phyloP scores from a whole-genome alignment of 2,329 filamentous ascomycete species.

The Hypoxylon sp. region DNA sequence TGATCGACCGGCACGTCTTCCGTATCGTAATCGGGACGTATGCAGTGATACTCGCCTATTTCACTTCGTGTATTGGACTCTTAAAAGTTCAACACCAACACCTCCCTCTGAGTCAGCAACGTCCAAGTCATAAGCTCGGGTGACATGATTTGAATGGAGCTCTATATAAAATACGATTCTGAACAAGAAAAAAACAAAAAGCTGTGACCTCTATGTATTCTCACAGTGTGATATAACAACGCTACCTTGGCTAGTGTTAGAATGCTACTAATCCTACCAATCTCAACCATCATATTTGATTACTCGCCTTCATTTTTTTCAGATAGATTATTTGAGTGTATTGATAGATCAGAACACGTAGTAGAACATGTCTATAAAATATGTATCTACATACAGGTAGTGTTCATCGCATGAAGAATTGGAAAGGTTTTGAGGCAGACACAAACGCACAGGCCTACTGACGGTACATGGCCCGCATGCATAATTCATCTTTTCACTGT shows the following conservation, averaged over 20 bases:
- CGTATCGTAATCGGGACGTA: conserved; percentile 26
- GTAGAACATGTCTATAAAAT: conserved; percentile 8
- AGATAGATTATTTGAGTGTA: neutral
- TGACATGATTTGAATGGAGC: conserved; percentile 10
- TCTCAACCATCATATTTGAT: neutral
- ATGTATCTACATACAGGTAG: neutral
- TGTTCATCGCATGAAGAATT: conserved; percentile 9
- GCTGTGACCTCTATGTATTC: conserved; percentile 13
- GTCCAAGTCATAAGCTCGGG: conserved; percentile 27
- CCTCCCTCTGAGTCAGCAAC: conserved; percentile 35
- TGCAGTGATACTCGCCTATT: conserved; percentile 24
- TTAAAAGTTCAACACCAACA: conserved; percentile 17
- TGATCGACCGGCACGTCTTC: conserved; percentile 35
- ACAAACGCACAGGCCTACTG: conserved; percentile 28
- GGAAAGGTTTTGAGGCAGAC: conserved; percentile 17
- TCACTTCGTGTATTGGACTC: neutral
- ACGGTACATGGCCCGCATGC: conserved; percentile 14
- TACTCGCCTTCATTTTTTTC: neutral
- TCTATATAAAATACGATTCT: conserved; percentile 30
- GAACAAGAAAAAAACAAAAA: neutral
- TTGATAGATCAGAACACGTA: conserved; percentile 12
- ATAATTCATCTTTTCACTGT: conserved; percentile 26
- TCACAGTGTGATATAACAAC: conserved; percentile 18
- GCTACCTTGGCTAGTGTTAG: neutral
- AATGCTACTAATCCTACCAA: conserved; percentile 17